Evolutionary conservation across 1,284 basidiomycete genomes (phyloP).

Genomic region (Kalmanozyma brasiliensis): DNA sequence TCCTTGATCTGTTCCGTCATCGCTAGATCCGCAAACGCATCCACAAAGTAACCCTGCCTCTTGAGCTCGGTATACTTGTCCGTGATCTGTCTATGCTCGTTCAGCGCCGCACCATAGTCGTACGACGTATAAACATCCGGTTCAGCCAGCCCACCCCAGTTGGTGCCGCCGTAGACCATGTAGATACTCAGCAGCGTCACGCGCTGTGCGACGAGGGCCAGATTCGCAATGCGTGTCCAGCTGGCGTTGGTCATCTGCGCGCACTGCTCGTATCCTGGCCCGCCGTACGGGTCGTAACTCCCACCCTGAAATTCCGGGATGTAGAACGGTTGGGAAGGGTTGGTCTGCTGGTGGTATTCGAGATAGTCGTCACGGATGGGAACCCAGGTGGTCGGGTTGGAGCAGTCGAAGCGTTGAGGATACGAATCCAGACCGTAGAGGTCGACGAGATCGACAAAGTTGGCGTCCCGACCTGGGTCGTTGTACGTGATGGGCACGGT

Average conservation of each 20-base stretch:
- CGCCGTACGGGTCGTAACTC: conserved; percentile 53
- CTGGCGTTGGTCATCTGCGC: conserved; percentile 38
- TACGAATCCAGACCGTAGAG: conserved; percentile 75
- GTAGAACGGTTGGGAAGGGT: conserved; percentile 75
- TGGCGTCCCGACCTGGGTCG: conserved; percentile 42
- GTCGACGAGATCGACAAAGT: conserved; percentile 69
- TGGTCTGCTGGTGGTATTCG: conserved; percentile 58
- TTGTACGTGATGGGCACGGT: conserved; percentile 57
- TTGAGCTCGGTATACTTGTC: conserved; percentile 52
- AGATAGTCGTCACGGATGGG: conserved; percentile 51
- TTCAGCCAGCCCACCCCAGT: conserved; percentile 70
- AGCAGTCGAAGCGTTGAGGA: conserved; percentile 78
- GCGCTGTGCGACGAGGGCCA: conserved; percentile 36
- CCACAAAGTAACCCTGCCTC: conserved; percentile 44
- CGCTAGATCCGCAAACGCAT: conserved; percentile 50
- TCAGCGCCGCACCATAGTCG: conserved; percentile 65
- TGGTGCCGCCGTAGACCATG: conserved; percentile 79
- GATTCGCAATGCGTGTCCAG: conserved; percentile 46
- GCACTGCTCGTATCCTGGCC: conserved; percentile 46
- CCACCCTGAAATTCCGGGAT: conserved; percentile 73
- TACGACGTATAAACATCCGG: conserved; percentile 67
- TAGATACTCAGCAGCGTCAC: conserved; percentile 72
- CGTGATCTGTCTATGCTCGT: conserved; percentile 44
- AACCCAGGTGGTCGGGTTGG: conserved; percentile 74
- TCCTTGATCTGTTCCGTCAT: conserved; percentile 34